A percentile compares a stretch with the other conserved stretches of the same genome.
phyloP scores from a whole-genome alignment of 2,329 filamentous ascomycete species.

The Zopfia rhizophila region DNA sequence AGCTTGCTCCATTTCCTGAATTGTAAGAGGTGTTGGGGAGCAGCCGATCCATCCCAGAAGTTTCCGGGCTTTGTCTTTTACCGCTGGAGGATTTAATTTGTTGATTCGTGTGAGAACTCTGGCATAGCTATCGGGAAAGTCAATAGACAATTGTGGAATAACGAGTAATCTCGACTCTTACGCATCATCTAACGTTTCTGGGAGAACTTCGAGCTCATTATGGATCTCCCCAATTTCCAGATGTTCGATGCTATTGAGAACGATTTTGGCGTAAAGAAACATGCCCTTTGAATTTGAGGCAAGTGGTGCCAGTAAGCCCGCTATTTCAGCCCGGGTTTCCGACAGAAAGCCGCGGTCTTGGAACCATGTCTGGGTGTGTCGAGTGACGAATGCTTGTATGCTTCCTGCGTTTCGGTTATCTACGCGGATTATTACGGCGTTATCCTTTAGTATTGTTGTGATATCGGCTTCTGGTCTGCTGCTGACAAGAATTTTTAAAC shows the following conservation, averaged over 20 bases:
- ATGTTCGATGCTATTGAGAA: conserved; percentile 32
- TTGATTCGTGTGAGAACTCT: too few species aligned
- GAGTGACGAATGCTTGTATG: conserved; percentile 22
- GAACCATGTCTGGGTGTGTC: conserved; percentile 6
- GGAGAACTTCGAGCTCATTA: conserved; percentile 36
- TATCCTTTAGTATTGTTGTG: conserved; percentile 14
- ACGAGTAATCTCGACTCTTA: conserved; percentile 22
- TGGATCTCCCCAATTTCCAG: conserved; percentile 31
- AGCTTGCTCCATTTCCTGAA: conserved; percentile 30
- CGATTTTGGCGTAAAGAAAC: conserved; percentile 45
- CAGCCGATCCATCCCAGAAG: conserved; percentile 34
- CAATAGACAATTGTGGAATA: background rate
- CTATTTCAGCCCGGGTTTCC: conserved; percentile 24
- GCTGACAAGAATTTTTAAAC: conserved; percentile 30
- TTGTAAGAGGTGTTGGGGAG: conserved; percentile 24
- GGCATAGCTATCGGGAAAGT: too few species aligned
- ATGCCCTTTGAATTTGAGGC: conserved; percentile 42
- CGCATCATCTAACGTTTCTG: conserved; percentile 43
- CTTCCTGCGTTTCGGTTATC: conserved; percentile 29
- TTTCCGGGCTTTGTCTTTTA: conserved; percentile 19
- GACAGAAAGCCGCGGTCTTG: conserved; percentile 4
- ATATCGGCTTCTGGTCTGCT: conserved; percentile 39
- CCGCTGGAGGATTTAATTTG: background rate
- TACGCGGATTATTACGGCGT: conserved; percentile 23
- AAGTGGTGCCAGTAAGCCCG: conserved; percentile 23